Base-by-base conservation (phyloP, 1,284 basidiomycete genomes). In the Inonotus obliquus region DNA sequence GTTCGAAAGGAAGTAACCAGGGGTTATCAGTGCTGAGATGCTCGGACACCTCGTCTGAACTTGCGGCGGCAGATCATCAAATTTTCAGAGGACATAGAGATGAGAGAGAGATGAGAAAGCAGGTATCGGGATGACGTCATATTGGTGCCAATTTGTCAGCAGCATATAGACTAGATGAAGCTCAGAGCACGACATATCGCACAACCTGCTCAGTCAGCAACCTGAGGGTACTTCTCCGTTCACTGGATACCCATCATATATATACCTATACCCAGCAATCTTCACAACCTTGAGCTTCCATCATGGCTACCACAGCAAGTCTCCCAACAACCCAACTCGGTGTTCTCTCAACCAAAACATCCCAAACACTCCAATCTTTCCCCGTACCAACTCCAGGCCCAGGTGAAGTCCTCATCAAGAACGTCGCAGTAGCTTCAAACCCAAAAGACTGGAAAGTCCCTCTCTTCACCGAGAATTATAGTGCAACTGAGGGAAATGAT, bases 391-490 rank as follows among this genome's bases (percentile, higher is more conserved):
- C 35, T 4, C 60, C 60, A 29, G 60, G 54, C 10, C 57, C 61
- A 35, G 51, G 51, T n/a, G 74, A 75, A 60, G 66, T 75, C 47
- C 65, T 74, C 21, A 66, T 74, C 65, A 67, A 69, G 60, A 74
- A 73, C 51, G 70, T 73, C 32, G 69, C 67, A 1, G 71, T 74
- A 4, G 68, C 69, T 0, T 65, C 63, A 2, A 74, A 75, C 57
- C 74, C 74, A 0, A 73, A 73, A 48, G 73, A 74, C 58, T 73
- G 69, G 70, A 66, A 73, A 63, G 21, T 69, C 0, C 65, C 68
- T 0, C 9, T 54, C 48, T 64, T 54, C 62, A 60, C 57, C 58
- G 61, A 1, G 51, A 57, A 47, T 9, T 65, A 63, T 47, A 23
- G 65, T 19, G 48, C 49, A 11, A 66, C 67, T 21, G 63, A 65